Conservation (phyloP, 768 basidiomycete species). For the Podaxis carcinomalis region DNA sequence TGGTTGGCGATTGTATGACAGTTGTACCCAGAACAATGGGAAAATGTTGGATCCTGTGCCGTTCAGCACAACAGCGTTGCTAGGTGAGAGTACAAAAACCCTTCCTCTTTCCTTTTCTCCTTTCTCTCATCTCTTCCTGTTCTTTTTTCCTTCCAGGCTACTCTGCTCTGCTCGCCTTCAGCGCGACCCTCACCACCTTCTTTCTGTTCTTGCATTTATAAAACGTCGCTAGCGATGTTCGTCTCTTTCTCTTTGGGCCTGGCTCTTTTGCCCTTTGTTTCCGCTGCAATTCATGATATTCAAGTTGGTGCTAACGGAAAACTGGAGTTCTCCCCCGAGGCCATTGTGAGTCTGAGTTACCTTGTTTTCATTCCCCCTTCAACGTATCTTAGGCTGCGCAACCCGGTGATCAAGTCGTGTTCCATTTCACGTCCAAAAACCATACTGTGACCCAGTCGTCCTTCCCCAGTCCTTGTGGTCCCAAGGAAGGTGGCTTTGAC, state of each 20-base stretch:
- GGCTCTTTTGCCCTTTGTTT: conserved; percentile 44
- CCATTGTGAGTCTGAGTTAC: conserved; percentile 37
- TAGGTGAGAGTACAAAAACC: conserved; percentile 7
- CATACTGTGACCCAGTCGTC: conserved; percentile 50
- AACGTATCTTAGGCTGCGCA: conserved; percentile 33
- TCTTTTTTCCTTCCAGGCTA: conserved; percentile 15
- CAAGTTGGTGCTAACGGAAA: conserved; percentile 45
- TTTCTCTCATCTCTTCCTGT: conserved; percentile 23
- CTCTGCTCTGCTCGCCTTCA: conserved; percentile 21
- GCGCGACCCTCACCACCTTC: conserved; percentile 19
- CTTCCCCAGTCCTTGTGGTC: conserved; percentile 50
- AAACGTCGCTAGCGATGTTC: conserved; percentile 41
- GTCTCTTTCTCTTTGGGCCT: conserved; percentile 41
- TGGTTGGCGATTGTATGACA: not conserved
- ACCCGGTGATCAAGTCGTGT: conserved; percentile 56
- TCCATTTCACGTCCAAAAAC: conserved; percentile 57
- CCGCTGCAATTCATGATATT: conserved; percentile 47
- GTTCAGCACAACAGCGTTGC: not conserved
- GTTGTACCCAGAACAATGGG: conserved; percentile 8
- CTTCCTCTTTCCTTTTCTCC: conserved; percentile 18
- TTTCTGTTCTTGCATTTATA: conserved; percentile 26
- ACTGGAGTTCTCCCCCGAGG: conserved; percentile 44
- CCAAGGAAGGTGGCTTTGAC: conserved; percentile 46
- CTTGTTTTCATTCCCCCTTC: not conserved
- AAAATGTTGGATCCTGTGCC: not conserved